Evolutionary conservation across 192 early-diverging fungal species (phyloP), one percentile per base, ranked within the genome.

Genomic region (Endogone sp.): DNA sequence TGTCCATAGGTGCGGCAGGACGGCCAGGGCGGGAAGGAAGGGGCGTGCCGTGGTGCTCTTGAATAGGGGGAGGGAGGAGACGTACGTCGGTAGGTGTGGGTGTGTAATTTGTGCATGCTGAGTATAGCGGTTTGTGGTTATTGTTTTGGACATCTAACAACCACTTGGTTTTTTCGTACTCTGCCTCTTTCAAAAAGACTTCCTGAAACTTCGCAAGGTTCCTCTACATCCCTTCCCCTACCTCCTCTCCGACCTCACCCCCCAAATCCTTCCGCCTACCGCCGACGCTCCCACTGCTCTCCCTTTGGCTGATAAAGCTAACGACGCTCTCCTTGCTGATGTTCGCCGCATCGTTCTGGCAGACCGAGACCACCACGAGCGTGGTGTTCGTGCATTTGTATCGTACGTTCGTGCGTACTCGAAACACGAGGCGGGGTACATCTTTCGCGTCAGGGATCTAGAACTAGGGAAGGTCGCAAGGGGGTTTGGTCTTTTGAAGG

Each of bases 1-100:
- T 78, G 84, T 94, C 1, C 97, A 99, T 80, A 84, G 97, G 3
- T 96, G 94, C 72, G 97, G 97, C 9, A 88, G 97, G 62, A 95
- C 96, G 1, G 97, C 92, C 11, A 79, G 97, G 26, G 89, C 92
- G 23, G 97, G 97, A 2, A 84, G 91, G 13, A 79, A 84, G 25
- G 97, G 97, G 10, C 87, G 86, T 56, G 96, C 96, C 8, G 83
- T 94, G 2, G 90, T 99, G 22, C 91, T 96, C 57, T 77, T 99
- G 49, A 85, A 81, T 20, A 79, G 77, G 24, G 91, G 90, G n/a
- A 79, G 86, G 11, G 97, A 99, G 72, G 95, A 95, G 63, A 87
- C 93, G 1, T 99, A 97, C 80, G 83, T 97, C 61, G 68, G 37
- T 49, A 16, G 37, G 37, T 76, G 60, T 22, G 23, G n/a, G 22